Base-by-base conservation (phyloP, 331 rosid genomes). In the Cucumis variabilis region DNA sequence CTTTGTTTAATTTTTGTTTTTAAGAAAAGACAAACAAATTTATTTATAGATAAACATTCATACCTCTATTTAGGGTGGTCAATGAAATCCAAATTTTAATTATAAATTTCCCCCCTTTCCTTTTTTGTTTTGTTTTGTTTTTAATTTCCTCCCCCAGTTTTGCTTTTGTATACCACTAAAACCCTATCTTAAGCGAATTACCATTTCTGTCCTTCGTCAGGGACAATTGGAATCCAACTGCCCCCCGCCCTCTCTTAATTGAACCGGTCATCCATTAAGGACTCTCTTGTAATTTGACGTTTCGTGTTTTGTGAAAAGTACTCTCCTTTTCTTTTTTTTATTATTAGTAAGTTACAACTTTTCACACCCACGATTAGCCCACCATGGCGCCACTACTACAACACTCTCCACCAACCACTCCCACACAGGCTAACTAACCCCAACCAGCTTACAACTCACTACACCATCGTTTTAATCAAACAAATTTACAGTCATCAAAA, bases 231-330 rank as follows among this genome's bases (percentile, higher is more conserved):
- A 82, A 14, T 63, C 48, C 48, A 82, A 82, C 86, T 63, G 86
- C 86, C 37, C 86, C 58, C 86, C 86, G 73, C 86, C 86, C 74
- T 30, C 73, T 1, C 23, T 82, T 82, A 63, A 33, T 82, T 82
- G 86, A 82, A 30, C 72, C 27, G 7, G 86, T 62, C 84, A 17
- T 46, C 24, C 10, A 51, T 58, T 27, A 82, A 63, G 86, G 74
- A 13, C 86, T 23, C 0, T 21, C 63, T 23, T 23, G 86, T 82
- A 82, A 53, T 82, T 82, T 44, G 10, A 44, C 48, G 7, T 44
- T 44, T 63, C 37, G 30, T 46, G 1, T 10, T n/a, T 78, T 51
- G 4, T 24, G 12, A 28, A 41, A 76, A 5, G 41, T 27, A 25
- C 15, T 15, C 6, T 58, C 16, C 1, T 9, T 4, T 17, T 58